phyloP scores from a whole-genome alignment of 169 alveolate genomes.

The Plasmodium knowlesi region DNA sequence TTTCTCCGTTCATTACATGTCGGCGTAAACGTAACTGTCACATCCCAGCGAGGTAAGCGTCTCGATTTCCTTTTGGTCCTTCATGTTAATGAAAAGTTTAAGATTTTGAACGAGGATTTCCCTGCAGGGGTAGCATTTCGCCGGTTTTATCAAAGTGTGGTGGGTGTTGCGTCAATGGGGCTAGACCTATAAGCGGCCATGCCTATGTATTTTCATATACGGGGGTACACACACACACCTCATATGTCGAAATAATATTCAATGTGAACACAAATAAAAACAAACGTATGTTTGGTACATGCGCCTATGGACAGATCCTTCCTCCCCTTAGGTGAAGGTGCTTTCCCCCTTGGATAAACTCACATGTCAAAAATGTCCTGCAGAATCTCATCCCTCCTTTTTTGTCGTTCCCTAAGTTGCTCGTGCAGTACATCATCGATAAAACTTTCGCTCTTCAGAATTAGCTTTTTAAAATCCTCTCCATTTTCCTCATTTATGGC shows the following conservation, averaged over 20 bases:
- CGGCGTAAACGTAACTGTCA: slow-evolving; percentile 72
- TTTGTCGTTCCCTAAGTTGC: slow-evolving; percentile 59
- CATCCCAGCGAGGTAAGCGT: slow-evolving; percentile 67
- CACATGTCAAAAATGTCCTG: slow-evolving; percentile 75
- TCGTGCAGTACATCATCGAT: slow-evolving; percentile 69
- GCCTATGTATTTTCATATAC: not conserved
- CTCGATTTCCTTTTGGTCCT: slow-evolving; percentile 67
- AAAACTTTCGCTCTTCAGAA: slow-evolving; percentile 72
- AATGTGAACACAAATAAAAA: not conserved
- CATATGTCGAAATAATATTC: not conserved
- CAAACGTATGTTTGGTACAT: not conserved
- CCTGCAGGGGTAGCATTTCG: slow-evolving; percentile 11
- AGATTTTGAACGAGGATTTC: slow-evolving; percentile 65
- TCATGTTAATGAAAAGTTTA: slow-evolving; percentile 37
- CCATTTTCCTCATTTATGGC: slow-evolving; percentile 48
- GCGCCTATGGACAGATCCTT: not conserved
- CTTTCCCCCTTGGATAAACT: not conserved
- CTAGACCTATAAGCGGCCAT: not conserved
- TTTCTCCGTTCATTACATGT: slow-evolving; percentile 50
- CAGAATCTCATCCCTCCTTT: slow-evolving; percentile 72
- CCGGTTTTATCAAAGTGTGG: not conserved
- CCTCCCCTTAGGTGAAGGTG: not conserved
- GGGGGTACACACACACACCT: not conserved
- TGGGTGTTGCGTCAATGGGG: not conserved
- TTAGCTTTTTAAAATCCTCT: slow-evolving; percentile 50